Evolutionary conservation across 345 rosid species (phyloP), one percentile per base, ranked within the genome.

Genomic region (Sisymbrium irio): DNA sequence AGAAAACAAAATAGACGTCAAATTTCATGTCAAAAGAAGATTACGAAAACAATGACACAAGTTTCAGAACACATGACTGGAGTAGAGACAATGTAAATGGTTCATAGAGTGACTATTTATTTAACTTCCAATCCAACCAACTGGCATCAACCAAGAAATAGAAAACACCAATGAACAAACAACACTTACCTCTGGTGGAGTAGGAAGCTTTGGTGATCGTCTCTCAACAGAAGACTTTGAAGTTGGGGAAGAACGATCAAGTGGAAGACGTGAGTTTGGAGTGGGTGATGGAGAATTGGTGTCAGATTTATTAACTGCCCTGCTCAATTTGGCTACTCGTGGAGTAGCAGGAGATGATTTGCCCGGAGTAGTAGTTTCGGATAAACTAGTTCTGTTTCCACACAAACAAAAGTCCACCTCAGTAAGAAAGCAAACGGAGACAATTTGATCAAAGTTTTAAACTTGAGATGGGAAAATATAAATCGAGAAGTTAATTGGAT

Each of bases 341-440:
- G 98, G 89, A 73, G 93, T 85, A 33, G 90, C 90, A 4, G 89
- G 90, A 14, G 95, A 87, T 39, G 84, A 69, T 78, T 88, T 92
- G 56, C 63, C 80, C 45, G 91, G 86, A 79, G 97, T 44, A 79
- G 97, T 44, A 27, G 73, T 84, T 78, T 95, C 98, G 20, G 86
- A 82, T 53, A 85, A 66, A 66, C 85, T 78, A 69, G 92, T 81
- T 87, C 99, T 95, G 89, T 53, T 69, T 14, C 60, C 56, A 74
- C 37, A 27, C 45, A 69, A 67, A 61, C 47, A 22, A 25, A 11
- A 39, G 11, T 18, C 10, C 3, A 49, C 15, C 44, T 63, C 71
- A 57, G 44, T 3, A 49, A 46, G 2, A 61, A 47, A 60, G 28
- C 50, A 27, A 47, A 65, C 10, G 0, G 32, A 11, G 14, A 47